A percentile compares a stretch with the other conserved stretches of the same genome.
phyloP scores from a whole-genome alignment of 2,329 filamentous ascomycete species.

The Hypoxylon sp. region DNA sequence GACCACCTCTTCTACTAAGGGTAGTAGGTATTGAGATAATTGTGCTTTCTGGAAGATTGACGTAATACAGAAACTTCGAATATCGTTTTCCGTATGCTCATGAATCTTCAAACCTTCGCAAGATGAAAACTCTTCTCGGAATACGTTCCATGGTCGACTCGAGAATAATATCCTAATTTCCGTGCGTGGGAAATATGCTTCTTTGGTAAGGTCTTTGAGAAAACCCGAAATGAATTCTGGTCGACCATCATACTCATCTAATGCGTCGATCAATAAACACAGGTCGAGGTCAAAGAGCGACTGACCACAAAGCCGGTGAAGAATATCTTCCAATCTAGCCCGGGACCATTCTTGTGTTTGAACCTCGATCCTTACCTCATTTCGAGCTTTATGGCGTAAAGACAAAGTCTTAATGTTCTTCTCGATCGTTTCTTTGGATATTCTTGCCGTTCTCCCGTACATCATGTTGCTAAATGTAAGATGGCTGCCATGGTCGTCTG shows the following conservation, averaged over 20 bases:
- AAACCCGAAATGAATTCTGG: conserved; percentile 5
- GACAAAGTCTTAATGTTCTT: background rate
- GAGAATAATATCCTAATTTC: conserved; percentile 7
- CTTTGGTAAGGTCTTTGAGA: background rate
- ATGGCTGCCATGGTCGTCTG: background rate
- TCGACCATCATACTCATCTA: conserved; percentile 9
- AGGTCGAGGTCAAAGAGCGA: background rate
- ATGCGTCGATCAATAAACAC: background rate
- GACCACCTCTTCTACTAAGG: conserved; percentile 6
- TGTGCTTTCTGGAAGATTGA: background rate
- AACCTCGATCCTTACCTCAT: background rate
- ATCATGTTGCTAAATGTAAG: background rate
- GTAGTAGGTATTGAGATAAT: background rate
- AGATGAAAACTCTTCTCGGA: conserved; percentile 1
- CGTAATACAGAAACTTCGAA: conserved; percentile 1
- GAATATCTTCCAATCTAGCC: background rate
- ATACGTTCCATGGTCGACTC: conserved; percentile 7
- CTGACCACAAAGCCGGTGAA: background rate
- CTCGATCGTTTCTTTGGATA: background rate
- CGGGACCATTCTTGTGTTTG: background rate
- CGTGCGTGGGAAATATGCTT: background rate
- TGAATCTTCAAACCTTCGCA: background rate
- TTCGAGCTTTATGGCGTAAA: background rate
- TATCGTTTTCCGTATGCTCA: conserved; percentile 3
- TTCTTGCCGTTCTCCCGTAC: background rate